Percentiles rank a stretch among this genome's conserved stretches.
Conservation (phyloP, 2,329 filamentous ascomycete genomes). For the Phaeosphaeria sp. region DNA sequence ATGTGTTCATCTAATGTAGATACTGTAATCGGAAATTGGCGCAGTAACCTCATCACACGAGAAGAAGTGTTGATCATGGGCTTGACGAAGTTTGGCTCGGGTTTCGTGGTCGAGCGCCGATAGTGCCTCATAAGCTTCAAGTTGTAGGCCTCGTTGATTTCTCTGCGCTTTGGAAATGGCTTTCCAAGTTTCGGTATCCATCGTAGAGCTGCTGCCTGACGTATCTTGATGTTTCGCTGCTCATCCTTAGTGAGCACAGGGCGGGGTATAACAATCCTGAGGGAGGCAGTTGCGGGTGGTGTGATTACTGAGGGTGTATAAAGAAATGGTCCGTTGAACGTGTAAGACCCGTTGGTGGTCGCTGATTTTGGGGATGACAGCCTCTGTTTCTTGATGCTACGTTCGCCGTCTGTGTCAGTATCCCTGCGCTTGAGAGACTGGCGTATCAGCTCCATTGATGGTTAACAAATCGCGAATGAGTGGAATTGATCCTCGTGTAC, state of each 20-base stretch:
- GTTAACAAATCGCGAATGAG: neutral
- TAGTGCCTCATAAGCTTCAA: slow-evolving; percentile 36
- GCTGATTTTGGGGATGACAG: neutral
- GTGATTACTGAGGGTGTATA: slow-evolving; percentile 17
- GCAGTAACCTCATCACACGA: slow-evolving; percentile 20
- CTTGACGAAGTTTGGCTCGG: slow-evolving; percentile 16
- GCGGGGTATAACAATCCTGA: slow-evolving; percentile 25
- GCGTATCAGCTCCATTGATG: neutral
- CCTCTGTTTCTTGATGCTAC: neutral
- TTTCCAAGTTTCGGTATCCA: slow-evolving; percentile 25
- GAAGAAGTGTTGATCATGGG: slow-evolving; percentile 22
- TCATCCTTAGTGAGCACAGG: slow-evolving; percentile 7
- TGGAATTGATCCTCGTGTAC: neutral
- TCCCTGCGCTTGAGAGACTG: neutral
- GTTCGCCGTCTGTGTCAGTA: neutral
- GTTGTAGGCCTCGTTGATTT: slow-evolving; percentile 26
- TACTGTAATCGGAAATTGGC: slow-evolving; percentile 16
- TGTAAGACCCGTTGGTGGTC: neutral
- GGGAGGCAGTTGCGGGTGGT: slow-evolving; percentile 6
- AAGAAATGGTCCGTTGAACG: neutral
- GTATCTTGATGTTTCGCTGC: slow-evolving; percentile 14
- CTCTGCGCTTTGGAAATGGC: slow-evolving; percentile 14
- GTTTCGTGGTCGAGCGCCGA: slow-evolving; percentile 1
- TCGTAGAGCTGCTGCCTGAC: slow-evolving; percentile 20
- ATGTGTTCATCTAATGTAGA: neutral